Evolutionary conservation across 805 yeast species (phyloP), one percentile per base, ranked within the genome.

Genomic region (Myxozyma sirexii): DNA sequence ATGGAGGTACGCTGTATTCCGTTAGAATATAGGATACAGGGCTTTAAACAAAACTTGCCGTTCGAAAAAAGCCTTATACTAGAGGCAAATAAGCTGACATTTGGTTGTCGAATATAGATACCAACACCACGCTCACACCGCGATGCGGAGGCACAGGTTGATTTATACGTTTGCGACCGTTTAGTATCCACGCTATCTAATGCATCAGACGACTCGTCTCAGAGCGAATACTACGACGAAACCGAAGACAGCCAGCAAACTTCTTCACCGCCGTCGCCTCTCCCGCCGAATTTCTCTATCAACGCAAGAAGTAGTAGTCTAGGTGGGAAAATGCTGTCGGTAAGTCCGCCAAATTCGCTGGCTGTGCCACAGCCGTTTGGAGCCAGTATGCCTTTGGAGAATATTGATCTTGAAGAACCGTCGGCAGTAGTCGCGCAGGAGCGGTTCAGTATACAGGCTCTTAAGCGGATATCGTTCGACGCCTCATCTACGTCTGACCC

Each of bases 401-500:
- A 49, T 33, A 59, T 59, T 19, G 63, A 37, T 49, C 43, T 48
- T 23, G 69, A 67, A 21, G 67, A 70, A 24, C 68, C 73, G 37
- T 48, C 52, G 15, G 52, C 43, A 2, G 52, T 48, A 1, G 52
- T 76, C 23, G 76, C 75, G 54, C 79, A 76, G 64, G 80, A 77
- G 64, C 69, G 77, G 70, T 68, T 69, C 56, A 73, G 72, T 47
- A 70, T 77, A 35, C 77, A 77, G 62, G 71, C 75, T 10, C 68
- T 77, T 43, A 76, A 76, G 54, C 72, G 80, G 24, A 71, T 77
- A 15, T 74, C 78, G 6, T 65, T 77, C 5, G 77, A 77, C 46
- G 71, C 76, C 15, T 55, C 73, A 31, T 60, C 72, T 19, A 67
- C 76, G 17, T 64, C 70, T 43, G 80, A 77, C 59, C 80, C 80